A percentile compares a stretch with the other conserved stretches of the same genome.
These are phyloP conservation scores for Synchytrium microbalum DNA, from an alignment of 371 early-diverging fungal species.

Conservation along the genomic window DNA sequence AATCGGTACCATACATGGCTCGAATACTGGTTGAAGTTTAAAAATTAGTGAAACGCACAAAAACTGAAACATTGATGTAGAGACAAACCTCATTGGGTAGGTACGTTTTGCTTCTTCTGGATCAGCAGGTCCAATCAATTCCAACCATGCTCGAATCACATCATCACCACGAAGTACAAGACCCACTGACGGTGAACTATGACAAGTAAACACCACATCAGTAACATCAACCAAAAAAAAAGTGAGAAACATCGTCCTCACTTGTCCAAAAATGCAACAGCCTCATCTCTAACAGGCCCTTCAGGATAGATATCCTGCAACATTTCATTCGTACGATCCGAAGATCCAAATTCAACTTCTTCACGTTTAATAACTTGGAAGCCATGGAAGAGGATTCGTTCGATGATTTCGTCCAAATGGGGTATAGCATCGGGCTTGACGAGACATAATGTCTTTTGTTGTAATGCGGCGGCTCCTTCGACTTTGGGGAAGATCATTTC, in stretches of 20 bases:
- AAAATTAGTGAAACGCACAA: slow-evolving; percentile 22
- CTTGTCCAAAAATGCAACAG: slow-evolving; percentile 28
- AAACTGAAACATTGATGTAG: slow-evolving; percentile 16
- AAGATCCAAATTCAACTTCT: slow-evolving; percentile 22
- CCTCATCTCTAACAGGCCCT: slow-evolving; percentile 22
- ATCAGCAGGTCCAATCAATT: slow-evolving; percentile 42
- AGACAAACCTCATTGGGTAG: slow-evolving; percentile 29
- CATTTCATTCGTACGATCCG: slow-evolving; percentile 22
- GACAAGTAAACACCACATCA: slow-evolving; percentile 2
- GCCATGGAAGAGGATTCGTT: slow-evolving; percentile 33
- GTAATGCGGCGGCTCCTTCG: slow-evolving; percentile 14
- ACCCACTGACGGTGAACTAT: slow-evolving; percentile 30
- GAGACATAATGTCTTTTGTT: slow-evolving; percentile 35
- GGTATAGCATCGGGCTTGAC: slow-evolving; percentile 38
- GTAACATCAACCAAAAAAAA: background rate
- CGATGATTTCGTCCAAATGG: slow-evolving; percentile 34
- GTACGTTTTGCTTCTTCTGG: slow-evolving; percentile 30
- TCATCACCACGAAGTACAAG: slow-evolving; percentile 43
- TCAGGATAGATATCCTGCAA: slow-evolving; percentile 18
- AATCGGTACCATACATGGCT: slow-evolving; percentile 55
- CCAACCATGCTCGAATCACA: slow-evolving; percentile 35
- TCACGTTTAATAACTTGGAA: slow-evolving; percentile 38
- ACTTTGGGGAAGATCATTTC: slow-evolving; percentile 16
- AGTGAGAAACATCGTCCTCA: slow-evolving; percentile 8
- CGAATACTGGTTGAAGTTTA: slow-evolving; percentile 24